A percentile compares a stretch with the other conserved stretches of the same genome.
phyloP scores from a whole-genome alignment of 768 basidiomycete species.

The Collybiopsis confluens region DNA sequence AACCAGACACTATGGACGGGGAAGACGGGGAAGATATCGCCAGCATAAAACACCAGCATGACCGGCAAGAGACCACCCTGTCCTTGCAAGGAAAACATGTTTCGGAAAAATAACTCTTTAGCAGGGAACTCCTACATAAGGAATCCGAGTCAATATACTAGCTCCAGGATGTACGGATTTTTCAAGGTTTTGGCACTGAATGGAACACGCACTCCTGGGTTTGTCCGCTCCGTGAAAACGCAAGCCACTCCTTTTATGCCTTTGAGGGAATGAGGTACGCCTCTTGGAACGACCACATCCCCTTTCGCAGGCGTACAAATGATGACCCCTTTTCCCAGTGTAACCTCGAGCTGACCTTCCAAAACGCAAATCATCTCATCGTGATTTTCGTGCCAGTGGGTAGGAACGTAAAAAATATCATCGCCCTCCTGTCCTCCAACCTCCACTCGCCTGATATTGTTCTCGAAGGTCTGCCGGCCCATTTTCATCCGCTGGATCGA shows the following conservation, averaged over 20 bases:
- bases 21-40: background rate
- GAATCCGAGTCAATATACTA: background rate
- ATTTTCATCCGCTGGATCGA: background rate
- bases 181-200: background rate
- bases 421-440: conserved; percentile 14
- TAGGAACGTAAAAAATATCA: conserved; percentile 23
- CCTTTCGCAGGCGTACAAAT: conserved; percentile 25
- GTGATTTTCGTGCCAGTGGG: conserved; percentile 31
- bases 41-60: conserved; percentile 4
- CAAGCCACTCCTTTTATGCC: conserved; percentile 22
- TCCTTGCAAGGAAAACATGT: background rate
- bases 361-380: conserved; percentile 27
- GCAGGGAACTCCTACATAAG: background rate
- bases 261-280: conserved; percentile 22
- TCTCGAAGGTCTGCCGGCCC: background rate
- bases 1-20: conserved; percentile 2
- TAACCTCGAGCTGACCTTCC: conserved; percentile 26
- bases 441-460: background rate
- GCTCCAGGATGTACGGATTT: background rate
- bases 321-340: conserved; percentile 16
- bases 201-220: background rate
- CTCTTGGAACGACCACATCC: conserved; percentile 24
- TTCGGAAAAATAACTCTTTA: conserved; percentile 6
- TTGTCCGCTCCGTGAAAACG: conserved; percentile 9
- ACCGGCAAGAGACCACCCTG: background rate